Percentiles rank a stretch among this genome's conserved stretches.
Evolutionary conservation across 2,329 filamentous ascomycete species (phyloP).

Genomic region (Triangularia verruculosa): DNA sequence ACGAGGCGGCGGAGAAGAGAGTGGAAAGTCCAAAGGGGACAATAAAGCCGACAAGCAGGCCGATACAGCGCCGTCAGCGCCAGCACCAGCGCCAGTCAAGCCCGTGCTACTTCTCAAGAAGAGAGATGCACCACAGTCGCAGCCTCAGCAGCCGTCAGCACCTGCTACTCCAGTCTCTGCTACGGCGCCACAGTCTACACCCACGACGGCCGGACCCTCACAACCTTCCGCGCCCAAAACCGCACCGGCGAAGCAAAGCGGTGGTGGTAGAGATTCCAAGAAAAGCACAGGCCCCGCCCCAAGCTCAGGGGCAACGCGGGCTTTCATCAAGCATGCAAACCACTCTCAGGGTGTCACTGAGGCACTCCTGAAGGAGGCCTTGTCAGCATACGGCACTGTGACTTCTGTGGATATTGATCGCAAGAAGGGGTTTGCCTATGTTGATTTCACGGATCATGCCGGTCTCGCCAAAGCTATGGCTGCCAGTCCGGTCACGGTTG

Average conservation of each 20-base stretch:
- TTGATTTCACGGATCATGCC: slow-evolving; percentile 76
- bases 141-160: slow-evolving; percentile 13
- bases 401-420: slow-evolving; percentile 87
- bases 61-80: slow-evolving; percentile 25
- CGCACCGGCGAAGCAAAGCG: slow-evolving; percentile 19
- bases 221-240: slow-evolving; percentile 29
- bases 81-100: slow-evolving; percentile 29
- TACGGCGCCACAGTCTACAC: slow-evolving; percentile 10
- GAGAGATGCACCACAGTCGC: slow-evolving; percentile 27
- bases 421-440: slow-evolving; percentile 90
- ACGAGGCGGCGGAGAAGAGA: slow-evolving; percentile 23
- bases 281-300: slow-evolving; percentile 29
- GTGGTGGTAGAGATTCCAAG: slow-evolving; percentile 20
- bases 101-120: slow-evolving; percentile 40
- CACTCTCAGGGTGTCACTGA: slow-evolving; percentile 91
- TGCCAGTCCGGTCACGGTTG: slow-evolving; percentile 77
- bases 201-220: slow-evolving; percentile 14
- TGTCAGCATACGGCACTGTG: slow-evolving; percentile 71
- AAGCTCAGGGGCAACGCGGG: slow-evolving; percentile 56
- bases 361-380: slow-evolving; percentile 67
- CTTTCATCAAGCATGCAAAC: slow-evolving; percentile 80
- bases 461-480: slow-evolving; percentile 74
- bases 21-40: slow-evolving; percentile 30
- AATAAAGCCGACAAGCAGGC: slow-evolving; percentile 31
- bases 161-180: neutral